Evolutionary conservation across 495 filamentous ascomycete genomes (phyloP), one percentile per base, ranked within the genome.

Genomic region (Trichocladium antarcticum): DNA sequence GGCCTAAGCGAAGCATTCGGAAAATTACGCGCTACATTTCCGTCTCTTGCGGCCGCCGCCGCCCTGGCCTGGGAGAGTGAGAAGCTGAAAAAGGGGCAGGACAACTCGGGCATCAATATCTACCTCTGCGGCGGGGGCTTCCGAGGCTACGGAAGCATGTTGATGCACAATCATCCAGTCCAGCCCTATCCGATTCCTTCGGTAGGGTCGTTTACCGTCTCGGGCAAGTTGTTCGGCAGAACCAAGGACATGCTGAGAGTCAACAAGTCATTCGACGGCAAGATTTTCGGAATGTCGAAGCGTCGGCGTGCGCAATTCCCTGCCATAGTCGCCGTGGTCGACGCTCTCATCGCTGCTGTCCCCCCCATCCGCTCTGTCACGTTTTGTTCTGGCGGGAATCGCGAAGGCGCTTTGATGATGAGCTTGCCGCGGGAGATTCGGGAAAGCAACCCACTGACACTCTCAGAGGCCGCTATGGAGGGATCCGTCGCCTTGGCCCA

Each of bases 81-180:
- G 38, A 55, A 51, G 4, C 65, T 63, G 10, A 63, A 67, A 36
- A 56, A 52, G 2, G 65, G 64, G 12, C 62, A 68, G n/a, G 59
- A 66, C 3, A 50, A 62, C 6, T 71, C 69, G 0, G 84, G 84
- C 5, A 76, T 88, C 47, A 77, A 81, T 10, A 71, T 96, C 1
- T 90, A 90, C 61, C 77, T 96, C 39, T 93, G 85, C 43, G 89
- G 89, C 8, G 89, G 89, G 11, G 89, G 89, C 0, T 95, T 95
- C 62, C 74, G 89, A 14, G 89, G 89, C 22, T 95, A 92, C 69
- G 89, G 89, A 9, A 90, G 85, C 63, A 74, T 94, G 24, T 68
- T 95, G 14, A 83, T 93, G 75, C 71, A 80, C 58, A 73, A 76
- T 41, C 80, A 86, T 41, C 62, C 70, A 1, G 74, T 82, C 22